Percentiles rank a stretch among this genome's conserved stretches.
These are phyloP conservation scores for Penicillium simplicissimum DNA, from an alignment of 495 filamentous ascomycete species.

Conservation along the genomic window DNA sequence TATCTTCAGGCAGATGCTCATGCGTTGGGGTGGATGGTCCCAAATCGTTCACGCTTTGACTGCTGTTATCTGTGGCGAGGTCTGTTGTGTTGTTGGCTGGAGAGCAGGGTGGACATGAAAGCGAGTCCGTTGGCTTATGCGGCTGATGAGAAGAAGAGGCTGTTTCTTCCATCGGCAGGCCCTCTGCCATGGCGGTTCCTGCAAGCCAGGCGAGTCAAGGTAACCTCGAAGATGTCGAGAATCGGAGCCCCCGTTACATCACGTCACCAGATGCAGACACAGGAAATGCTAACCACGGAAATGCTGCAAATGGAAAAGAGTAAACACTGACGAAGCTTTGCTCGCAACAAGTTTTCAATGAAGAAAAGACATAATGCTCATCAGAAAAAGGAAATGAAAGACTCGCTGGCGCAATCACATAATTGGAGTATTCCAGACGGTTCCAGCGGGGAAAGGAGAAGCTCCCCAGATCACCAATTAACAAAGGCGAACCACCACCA, in stretches of 20 bases:
- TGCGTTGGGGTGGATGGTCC: conserved; percentile 19
- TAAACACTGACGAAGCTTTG: not conserved
- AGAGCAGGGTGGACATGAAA: not conserved
- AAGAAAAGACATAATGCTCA: not conserved
- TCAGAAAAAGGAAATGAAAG: not conserved
- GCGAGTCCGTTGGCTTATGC: not conserved
- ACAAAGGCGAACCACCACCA: not conserved
- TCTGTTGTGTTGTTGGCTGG: not conserved
- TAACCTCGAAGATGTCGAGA: not conserved
- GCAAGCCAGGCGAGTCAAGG: not conserved
- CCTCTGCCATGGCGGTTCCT: not conserved
- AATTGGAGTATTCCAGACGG: conserved; percentile 26
- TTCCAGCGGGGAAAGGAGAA: conserved; percentile 26
- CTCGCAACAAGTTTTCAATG: not conserved
- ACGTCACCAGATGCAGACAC: conserved; percentile 20
- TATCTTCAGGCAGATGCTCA: not conserved
- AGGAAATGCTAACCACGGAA: not conserved
- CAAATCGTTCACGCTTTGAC: conserved; percentile 19
- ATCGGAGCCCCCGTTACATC: not conserved
- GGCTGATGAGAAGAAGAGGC: not conserved
- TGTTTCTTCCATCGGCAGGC: conserved; percentile 5
- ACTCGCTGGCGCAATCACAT: conserved; percentile 8
- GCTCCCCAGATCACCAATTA: conserved; percentile 6
- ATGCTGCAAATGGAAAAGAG: conserved; percentile 7
- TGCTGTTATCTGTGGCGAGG: conserved; percentile 14